Evolutionary conservation across 352 stramenopile species (phyloP), one percentile per base, ranked within the genome.

Genomic region (Lagenidium sp.): DNA sequence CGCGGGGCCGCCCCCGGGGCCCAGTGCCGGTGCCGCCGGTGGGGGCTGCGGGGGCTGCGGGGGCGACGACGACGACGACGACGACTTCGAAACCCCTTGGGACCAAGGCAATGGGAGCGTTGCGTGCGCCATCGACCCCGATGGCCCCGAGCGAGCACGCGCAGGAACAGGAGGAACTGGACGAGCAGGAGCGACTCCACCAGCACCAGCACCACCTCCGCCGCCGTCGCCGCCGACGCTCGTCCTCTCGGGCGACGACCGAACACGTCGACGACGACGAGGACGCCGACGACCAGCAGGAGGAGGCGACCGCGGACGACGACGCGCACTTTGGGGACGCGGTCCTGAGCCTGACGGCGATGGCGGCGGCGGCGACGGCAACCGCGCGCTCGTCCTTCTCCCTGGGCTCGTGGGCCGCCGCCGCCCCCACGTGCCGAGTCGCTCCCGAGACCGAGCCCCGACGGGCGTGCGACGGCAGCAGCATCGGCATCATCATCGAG

Each of bases 331-430:
- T n/a, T n/a, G n/a, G n/a, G n/a, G n/a, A 32, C 28, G 28, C 15
- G 8, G 28, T 13, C 28, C 8, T 13, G 28, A 15, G 15, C 8
- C 28, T 32, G 28, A 8, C 15, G 28, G 28, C 28, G 28, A 32
- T 32, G 8, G 28, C 28, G 8, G 28, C 28, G 28, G 28, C 28
- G 28, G 28, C 28, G 28, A 32, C 28, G 28, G 13, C 34, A 18
- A 21, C 6, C 34, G 11, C 13, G 1, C 41, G 46, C 4, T 60
- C 53, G 19, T 60, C 53, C 12, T 60, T 60, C 26, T 41, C 41
- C 4, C 28, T 60, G 31, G 53, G 47, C 2, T 24, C 53, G 29
- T 60, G 53, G 53, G 25, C 37, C 3, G 65, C 42, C 22, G 42
- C 28, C 26, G 6, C 11, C 20, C 8, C 28, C 28, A 32, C 8